Evolutionary conservation across 2,329 filamentous ascomycete genomes (phyloP).

Genomic region (Fusarium decemcellulare): DNA sequence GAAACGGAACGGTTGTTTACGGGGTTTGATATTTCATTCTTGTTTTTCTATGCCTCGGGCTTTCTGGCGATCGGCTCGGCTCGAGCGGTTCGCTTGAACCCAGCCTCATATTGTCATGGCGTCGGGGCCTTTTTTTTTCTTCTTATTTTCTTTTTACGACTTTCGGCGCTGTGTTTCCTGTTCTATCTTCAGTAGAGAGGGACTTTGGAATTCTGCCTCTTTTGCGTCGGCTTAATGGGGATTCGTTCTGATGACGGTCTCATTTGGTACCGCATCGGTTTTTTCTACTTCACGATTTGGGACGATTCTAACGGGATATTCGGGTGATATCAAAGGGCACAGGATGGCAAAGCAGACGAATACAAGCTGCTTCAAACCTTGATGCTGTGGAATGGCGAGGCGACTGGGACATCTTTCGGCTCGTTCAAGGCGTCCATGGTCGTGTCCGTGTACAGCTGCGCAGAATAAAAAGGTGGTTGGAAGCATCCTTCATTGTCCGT

Average conservation of each 20-base stretch:
- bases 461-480: conserved; percentile 38
- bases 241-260: conserved; percentile 35
- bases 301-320: conserved; percentile 42
- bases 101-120: not conserved
- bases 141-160: conserved; percentile 39
- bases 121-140: conserved; percentile 37
- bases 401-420: conserved; percentile 16
- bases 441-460: conserved; percentile 29
- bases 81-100: not conserved
- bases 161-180: conserved; percentile 36
- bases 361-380: conserved; percentile 27
- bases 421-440: conserved; percentile 19
- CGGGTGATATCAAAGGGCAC: conserved; percentile 26
- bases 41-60: conserved; percentile 27
- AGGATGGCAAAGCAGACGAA: conserved; percentile 16
- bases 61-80: not conserved
- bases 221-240: conserved; percentile 45
- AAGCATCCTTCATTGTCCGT: conserved; percentile 14
- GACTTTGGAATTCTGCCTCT: conserved; percentile 35
- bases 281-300: conserved; percentile 41
- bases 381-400: conserved; percentile 13
- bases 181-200: conserved; percentile 38
- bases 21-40: conserved; percentile 40
- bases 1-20: conserved; percentile 43
- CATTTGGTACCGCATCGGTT: conserved; percentile 29